Percentiles rank a stretch among this genome's conserved stretches.
Evolutionary conservation across 345 rosid species (phyloP).

Genomic region (Psidium guajava): DNA sequence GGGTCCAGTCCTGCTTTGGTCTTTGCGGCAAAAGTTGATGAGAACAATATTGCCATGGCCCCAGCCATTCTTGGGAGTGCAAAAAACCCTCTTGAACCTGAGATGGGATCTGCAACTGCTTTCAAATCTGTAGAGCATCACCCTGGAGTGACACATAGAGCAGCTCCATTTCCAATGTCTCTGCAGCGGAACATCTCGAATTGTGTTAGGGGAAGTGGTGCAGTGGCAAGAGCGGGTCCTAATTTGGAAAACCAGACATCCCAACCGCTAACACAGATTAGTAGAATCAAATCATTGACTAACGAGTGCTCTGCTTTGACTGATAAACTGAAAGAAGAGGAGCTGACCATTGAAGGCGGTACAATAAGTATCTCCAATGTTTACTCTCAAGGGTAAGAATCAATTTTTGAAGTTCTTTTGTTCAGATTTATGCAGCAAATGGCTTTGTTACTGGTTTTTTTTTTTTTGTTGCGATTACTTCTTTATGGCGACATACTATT

Average conservation of each 20-base stretch:
- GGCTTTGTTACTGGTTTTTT: background rate
- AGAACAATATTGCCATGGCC: conserved; percentile 28
- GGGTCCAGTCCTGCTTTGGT: conserved; percentile 24
- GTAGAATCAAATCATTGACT: conserved; percentile 13
- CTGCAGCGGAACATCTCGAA: conserved; percentile 42
- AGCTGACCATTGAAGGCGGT: conserved; percentile 54
- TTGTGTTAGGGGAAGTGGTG: conserved; percentile 21
- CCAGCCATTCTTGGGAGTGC: conserved; percentile 26
- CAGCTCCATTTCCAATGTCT: conserved; percentile 48
- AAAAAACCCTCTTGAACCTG: conserved; percentile 29
- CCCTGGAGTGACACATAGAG: conserved; percentile 19
- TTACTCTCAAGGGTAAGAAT: conserved; percentile 77
- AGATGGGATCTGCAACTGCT: conserved; percentile 15
- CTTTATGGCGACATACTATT: background rate
- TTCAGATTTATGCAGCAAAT: background rate
- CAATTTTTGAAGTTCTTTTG: background rate
- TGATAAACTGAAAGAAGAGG: conserved; percentile 40
- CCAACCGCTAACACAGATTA: conserved; percentile 18
- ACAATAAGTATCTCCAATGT: conserved; percentile 73
- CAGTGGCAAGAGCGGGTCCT: conserved; percentile 21
- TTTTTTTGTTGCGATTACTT: background rate
- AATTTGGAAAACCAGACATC: conserved; percentile 21
- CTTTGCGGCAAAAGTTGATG: conserved; percentile 43
- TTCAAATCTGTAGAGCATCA: conserved; percentile 33
- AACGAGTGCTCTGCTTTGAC: conserved; percentile 21